Evolutionary conservation across 2,329 filamentous ascomycete genomes (phyloP).

Genomic region (Neocatenulostroma microsporum): DNA sequence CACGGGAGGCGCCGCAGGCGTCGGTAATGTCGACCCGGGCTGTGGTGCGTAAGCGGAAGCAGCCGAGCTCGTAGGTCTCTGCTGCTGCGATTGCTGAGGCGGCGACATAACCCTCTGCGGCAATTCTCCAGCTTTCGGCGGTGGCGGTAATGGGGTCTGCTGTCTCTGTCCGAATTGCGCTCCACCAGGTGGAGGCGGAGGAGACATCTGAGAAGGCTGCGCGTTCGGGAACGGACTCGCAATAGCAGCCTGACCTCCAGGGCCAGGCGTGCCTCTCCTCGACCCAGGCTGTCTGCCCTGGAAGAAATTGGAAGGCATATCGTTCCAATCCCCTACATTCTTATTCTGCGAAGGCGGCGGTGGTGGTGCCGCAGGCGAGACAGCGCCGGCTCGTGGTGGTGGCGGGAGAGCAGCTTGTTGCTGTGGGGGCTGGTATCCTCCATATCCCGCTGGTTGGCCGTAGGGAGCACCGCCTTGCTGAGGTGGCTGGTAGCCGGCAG

Average conservation of each 20-base stretch:
- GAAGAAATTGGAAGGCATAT: constrained; percentile 71
- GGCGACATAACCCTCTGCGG: constrained; percentile 66
- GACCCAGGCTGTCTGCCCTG: constrained; percentile 56
- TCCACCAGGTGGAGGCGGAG: constrained; percentile 50
- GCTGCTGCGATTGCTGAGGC: constrained; percentile 47
- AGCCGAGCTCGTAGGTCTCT: constrained; percentile 45
- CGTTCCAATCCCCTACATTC: constrained; percentile 83
- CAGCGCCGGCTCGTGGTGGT: constrained; percentile 58
- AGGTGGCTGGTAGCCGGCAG: constrained; percentile 37
- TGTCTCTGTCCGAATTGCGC: constrained; percentile 51
- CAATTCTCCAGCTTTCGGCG: constrained; percentile 68
- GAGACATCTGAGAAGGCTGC: constrained; percentile 44
- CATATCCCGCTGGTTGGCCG: constrained; percentile 34
- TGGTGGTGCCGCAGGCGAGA: constrained; percentile 57
- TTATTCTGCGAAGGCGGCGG: constrained; percentile 62
- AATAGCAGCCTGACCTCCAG: constrained; percentile 57
- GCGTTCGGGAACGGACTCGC: constrained; percentile 66
- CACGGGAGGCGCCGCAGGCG: constrained; percentile 50
- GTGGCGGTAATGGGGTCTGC: constrained; percentile 68
- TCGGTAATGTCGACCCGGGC: constrained; percentile 38
- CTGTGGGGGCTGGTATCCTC: constrained; percentile 37
- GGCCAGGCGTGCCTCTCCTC: constrained; percentile 64
- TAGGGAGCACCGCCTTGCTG: constrained; percentile 34
- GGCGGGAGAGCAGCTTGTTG: constrained; percentile 45
- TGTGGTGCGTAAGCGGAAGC: constrained; percentile 60